Evolutionary conservation across 2,329 filamentous ascomycete species (phyloP), one percentile per base, ranked within the genome.

Genomic region (Pseudovirgaria hyperparasitica): DNA sequence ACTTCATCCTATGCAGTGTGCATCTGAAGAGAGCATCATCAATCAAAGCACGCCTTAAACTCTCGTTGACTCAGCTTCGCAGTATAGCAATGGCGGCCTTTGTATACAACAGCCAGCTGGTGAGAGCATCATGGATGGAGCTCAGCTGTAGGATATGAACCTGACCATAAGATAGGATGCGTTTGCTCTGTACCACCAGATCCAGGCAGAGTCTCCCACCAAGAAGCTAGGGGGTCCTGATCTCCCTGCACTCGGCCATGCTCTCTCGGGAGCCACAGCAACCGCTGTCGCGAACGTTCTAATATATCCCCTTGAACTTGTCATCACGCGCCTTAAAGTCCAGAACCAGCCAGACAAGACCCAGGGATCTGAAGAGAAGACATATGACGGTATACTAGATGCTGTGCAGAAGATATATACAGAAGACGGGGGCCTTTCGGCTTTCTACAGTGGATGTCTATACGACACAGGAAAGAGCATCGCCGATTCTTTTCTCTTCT

Each of bases 401-500:
- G 81, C 79, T 0, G 67, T 78, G 20, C 58, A 62, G 32, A 76
- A 72, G 47, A 90, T 92, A 37, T 78, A 77, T 42, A 57, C 62
- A 18, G 61, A 67, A 17, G 79, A 85, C 50, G 82, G 81, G n/a
- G 73, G 79, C 4, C 38, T 76, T 11, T 46, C 50, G 27, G 80
- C 76, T 1, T 75, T 92, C 38, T 93, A 65, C 36, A 59, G 52
- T 14, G 62, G 62, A 4, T 43, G 58, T 6, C 34, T 38, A 10
- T 51, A 53, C 6, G 61, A 65, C 39, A 54, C 58, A 1, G 38
- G 50, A 15, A 65, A 65, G 37, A 54, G 55, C 22, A 50, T 65
- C 9, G 51, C 72, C 16, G 82, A 90, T 57, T 81, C 77, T 30
- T 87, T 90, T 47, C 63, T 92, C 27, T 92, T 92, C 62, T 92